Evolutionary conservation across 139 green algal species (phyloP), one percentile per base, ranked within the genome.

Genomic region (Pseudopediastrum boryanum): DNA sequence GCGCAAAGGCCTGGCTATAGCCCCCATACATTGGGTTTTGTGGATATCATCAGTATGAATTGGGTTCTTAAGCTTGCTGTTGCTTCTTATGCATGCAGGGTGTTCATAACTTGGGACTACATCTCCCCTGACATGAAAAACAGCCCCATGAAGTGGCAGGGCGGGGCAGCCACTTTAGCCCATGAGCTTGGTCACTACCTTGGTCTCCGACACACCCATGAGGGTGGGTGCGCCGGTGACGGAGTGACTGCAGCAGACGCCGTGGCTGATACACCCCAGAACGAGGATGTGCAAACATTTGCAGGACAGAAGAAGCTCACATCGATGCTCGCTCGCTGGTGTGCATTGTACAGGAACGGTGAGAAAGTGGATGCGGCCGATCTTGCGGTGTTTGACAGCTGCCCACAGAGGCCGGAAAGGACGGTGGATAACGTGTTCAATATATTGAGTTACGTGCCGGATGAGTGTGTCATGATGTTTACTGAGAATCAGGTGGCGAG

Each of bases 161-260:
- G 70, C 31, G 70, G 70, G 6, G 50, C 29, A 7, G 50, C 43
- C 3, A 54, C 70, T 2, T 8, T 77, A 10, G 51, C 50, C 16
- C 70, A 77, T 51, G 70, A 77, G 70, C 19, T 77, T 9, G 70
- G 70, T 0, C 70, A 77, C 23, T 77, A 77, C 35, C 43, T 77
- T 33, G 70, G 46, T 36, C 29, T 63, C 5, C 63, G 58, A 50
- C 69, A 77, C 31, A 77, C 69, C 6, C 46, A 65, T 36, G 69
- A 63, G 31, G 69, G 69, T 56, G 29, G 43, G 0, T 77, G 69
- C 31, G 46, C 48, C 13, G 69, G 69, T 25, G 69, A 77, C 21
- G 69, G 69, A 3, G 7, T 66, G 13, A 64, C 69, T 1, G 59
- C 58, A 21, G 46, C 69, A 19, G 69, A 77, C 31, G 50, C 69